Percentiles rank a stretch among this genome's conserved stretches.
phyloP scores from a whole-genome alignment of 306 rosid species.

The Potentilla sterilis region DNA sequence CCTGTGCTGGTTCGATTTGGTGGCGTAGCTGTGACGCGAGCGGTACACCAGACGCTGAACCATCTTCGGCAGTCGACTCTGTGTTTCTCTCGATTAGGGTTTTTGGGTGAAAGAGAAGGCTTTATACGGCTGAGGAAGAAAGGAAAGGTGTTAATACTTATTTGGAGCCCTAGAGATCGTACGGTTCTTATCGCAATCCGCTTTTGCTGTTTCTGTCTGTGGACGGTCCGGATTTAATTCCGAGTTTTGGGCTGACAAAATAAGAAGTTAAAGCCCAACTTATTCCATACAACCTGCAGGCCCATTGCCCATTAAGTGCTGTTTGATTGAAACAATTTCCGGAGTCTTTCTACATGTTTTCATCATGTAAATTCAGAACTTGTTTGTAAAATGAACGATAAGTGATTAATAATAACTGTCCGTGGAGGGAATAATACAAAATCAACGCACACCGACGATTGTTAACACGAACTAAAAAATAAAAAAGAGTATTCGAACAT shows the following conservation, averaged over 20 bases:
- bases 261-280: too few relatives aligned
- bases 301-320: too few relatives aligned
- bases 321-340: too few relatives aligned
- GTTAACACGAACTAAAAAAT: too few relatives aligned
- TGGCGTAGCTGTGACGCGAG: constrained; percentile 69
- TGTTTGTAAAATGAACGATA: too few relatives aligned
- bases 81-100: constrained; percentile 31
- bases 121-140: constrained; percentile 14
- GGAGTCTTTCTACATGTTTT: too few relatives aligned
- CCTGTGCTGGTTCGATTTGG: constrained; percentile 72
- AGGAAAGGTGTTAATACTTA: background rate
- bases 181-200: background rate
- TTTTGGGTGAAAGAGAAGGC: constrained; percentile 20
- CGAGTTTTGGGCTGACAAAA: background rate
- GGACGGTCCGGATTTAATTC: background rate
- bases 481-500: too few relatives aligned
- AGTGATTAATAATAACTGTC: too few relatives aligned
- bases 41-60: constrained; percentile 79
- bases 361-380: too few relatives aligned
- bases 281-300: too few relatives aligned
- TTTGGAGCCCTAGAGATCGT: constrained; percentile 10
- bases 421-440: too few relatives aligned
- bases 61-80: constrained; percentile 35
- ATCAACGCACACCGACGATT: too few relatives aligned
- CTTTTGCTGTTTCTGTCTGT: background rate